Evolutionary conservation across 306 rosid species (phyloP).

Genomic region (Dicorynia guianensis): DNA sequence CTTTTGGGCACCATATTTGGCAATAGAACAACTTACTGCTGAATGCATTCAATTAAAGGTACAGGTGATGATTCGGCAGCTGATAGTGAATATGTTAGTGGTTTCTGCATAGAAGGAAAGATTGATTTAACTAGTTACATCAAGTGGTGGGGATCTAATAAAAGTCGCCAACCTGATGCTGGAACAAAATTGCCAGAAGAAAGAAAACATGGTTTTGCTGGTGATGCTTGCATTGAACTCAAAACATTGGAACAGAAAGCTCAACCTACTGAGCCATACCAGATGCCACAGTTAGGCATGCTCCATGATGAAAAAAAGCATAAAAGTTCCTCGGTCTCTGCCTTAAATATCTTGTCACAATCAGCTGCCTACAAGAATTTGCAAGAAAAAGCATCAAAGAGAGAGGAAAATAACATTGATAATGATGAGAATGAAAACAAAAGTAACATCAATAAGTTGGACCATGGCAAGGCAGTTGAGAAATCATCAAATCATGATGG

Average conservation of each 20-base stretch:
- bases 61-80: slow-evolving; percentile 70
- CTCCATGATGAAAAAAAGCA: slow-evolving; percentile 46
- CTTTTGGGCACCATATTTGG: slow-evolving; percentile 12
- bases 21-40: neutral
- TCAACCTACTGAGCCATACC: slow-evolving; percentile 68
- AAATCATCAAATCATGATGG: slow-evolving; percentile 56
- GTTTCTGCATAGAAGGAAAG: slow-evolving; percentile 71
- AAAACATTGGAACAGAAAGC: slow-evolving; percentile 58
- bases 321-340: slow-evolving; percentile 58
- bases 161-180: slow-evolving; percentile 58
- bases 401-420: slow-evolving; percentile 56
- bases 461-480: slow-evolving; percentile 68
- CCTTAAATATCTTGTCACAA: slow-evolving; percentile 68
- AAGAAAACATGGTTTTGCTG: slow-evolving; percentile 54
- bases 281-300: slow-evolving; percentile 71
- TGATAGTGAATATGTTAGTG: slow-evolving; percentile 53
- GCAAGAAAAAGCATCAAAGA: slow-evolving; percentile 69
- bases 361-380: slow-evolving; percentile 75
- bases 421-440: slow-evolving; percentile 73
- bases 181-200: slow-evolving; percentile 59
- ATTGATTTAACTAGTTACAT: slow-evolving; percentile 71
- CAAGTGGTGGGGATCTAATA: slow-evolving; percentile 78
- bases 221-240: slow-evolving; percentile 64
- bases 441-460: slow-evolving; percentile 61
- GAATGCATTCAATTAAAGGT: slow-evolving; percentile 31